Percentiles rank a stretch among this genome's conserved stretches.
Conservation (phyloP, 164 flowering plant species). For the Nymphaea colorata region DNA sequence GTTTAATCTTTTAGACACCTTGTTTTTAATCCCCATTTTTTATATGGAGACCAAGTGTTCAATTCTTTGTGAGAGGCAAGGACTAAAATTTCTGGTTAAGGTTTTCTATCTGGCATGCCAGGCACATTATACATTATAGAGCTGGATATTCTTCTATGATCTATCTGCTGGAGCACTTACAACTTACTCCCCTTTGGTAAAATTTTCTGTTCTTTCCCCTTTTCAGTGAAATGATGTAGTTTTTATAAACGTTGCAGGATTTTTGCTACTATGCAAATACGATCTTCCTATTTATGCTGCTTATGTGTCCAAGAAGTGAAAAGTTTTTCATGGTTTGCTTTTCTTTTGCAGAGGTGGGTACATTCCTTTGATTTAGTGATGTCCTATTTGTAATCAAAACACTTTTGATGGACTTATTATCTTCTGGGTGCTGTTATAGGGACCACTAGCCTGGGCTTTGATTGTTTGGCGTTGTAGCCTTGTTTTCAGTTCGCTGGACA, state of each 20-base stretch:
- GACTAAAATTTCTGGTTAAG: too few relatives aligned
- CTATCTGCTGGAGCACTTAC: too few relatives aligned
- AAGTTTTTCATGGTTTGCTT: slow-evolving; percentile 98
- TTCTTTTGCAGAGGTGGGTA: slow-evolving; percentile 90
- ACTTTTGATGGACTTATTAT: not conserved
- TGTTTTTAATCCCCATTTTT: too few relatives aligned
- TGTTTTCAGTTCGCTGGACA: slow-evolving; percentile 90
- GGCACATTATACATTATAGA: too few relatives aligned
- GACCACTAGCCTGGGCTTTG: slow-evolving; percentile 95
- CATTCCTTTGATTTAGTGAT: not conserved
- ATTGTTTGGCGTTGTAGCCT: slow-evolving; percentile 98
- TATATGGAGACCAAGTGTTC: too few relatives aligned
- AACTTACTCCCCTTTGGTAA: not conserved
- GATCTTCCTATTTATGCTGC: slow-evolving; percentile 74
- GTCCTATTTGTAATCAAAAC: not conserved
- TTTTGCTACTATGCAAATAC: slow-evolving; percentile 98
- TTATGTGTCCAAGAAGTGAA: slow-evolving; percentile 80
- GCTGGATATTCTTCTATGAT: too few relatives aligned
- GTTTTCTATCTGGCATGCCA: too few relatives aligned
- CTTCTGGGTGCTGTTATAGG: slow-evolving; percentile 29
- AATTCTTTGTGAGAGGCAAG: too few relatives aligned
- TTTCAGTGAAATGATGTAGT: too few relatives aligned
- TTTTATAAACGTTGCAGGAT: slow-evolving; percentile 34
- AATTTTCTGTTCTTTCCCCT: not conserved
- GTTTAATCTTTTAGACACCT: too few relatives aligned